Conservation (phyloP, 2,329 filamentous ascomycete genomes). For the Alternaria arborescens region DNA sequence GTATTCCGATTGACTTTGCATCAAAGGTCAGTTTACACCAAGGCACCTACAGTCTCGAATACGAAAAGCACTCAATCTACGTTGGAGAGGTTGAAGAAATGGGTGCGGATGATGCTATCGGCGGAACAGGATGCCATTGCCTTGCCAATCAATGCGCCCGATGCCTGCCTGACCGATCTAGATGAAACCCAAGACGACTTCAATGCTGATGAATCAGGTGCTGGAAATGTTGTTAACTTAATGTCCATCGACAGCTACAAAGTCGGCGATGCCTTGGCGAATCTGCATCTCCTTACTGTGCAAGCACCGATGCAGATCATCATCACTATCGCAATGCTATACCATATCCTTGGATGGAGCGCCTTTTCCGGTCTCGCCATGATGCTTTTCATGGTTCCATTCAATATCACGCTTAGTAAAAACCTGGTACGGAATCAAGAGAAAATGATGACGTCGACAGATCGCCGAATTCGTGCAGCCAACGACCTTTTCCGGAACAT, state of each 20-base stretch:
- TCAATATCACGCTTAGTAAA: neutral
- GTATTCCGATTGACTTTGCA: neutral
- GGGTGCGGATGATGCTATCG: neutral
- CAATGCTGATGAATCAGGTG: neutral
- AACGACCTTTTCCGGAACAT: constrained; percentile 3
- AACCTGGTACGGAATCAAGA: constrained; percentile 3
- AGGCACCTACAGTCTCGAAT: neutral
- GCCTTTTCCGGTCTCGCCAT: neutral
- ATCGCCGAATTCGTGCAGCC: neutral
- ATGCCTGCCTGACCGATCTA: neutral
- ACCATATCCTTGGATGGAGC: neutral
- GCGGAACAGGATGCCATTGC: neutral
- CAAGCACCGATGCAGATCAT: constrained; percentile 1
- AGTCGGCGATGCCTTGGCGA: neutral
- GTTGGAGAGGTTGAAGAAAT: neutral
- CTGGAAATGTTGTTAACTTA: neutral
- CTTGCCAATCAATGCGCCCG: neutral
- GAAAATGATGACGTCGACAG: neutral
- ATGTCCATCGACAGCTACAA: constrained; percentile 6
- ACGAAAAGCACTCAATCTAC: neutral
- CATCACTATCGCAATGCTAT: neutral
- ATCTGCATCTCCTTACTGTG: neutral
- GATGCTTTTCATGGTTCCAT: neutral
- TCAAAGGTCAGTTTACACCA: neutral
- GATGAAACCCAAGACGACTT: neutral